These are phyloP conservation scores for Lepraria neglecta DNA, from an alignment of 495 filamentous ascomycete species.

Conservation along the genomic window DNA sequence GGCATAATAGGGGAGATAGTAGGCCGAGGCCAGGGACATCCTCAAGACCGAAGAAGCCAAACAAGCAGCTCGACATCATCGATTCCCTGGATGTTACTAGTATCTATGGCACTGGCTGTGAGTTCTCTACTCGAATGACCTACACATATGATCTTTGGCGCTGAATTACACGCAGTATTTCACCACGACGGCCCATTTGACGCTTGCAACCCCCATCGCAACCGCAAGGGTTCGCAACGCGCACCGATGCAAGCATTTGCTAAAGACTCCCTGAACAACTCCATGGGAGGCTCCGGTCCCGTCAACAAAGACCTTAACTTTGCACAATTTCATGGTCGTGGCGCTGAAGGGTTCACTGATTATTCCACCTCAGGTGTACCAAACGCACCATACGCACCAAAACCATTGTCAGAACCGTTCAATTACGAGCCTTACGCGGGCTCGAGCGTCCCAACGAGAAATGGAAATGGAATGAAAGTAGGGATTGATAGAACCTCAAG, in stretches of 20 bases:
- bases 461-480: conserved; percentile 32
- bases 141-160: background rate
- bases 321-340: conserved; percentile 71
- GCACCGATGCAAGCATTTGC: conserved; percentile 98
- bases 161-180: conserved; percentile 59
- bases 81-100: conserved; percentile 96
- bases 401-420: conserved; percentile 39
- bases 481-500: conserved; percentile 35
- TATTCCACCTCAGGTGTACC: conserved; percentile 45
- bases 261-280: conserved; percentile 83
- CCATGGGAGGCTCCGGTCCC: conserved; percentile 81
- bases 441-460: conserved; percentile 30
- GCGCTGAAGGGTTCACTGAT: conserved; percentile 80
- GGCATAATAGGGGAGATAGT: conserved; percentile 55
- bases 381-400: conserved; percentile 1
- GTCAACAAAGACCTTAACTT: conserved; percentile 77
- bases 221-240: conserved; percentile 71
- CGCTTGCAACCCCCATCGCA: conserved; percentile 92
- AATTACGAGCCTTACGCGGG: conserved; percentile 27
- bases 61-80: conserved; percentile 79
- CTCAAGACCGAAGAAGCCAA: conserved; percentile 46
- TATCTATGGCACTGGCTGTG: conserved; percentile 91
- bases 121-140: conserved; percentile 35
- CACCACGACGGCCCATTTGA: conserved; percentile 99
- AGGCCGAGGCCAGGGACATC: conserved; percentile 30